Conservation (phyloP, 2,329 filamentous ascomycete genomes). For the Stromatinia cepivora region DNA sequence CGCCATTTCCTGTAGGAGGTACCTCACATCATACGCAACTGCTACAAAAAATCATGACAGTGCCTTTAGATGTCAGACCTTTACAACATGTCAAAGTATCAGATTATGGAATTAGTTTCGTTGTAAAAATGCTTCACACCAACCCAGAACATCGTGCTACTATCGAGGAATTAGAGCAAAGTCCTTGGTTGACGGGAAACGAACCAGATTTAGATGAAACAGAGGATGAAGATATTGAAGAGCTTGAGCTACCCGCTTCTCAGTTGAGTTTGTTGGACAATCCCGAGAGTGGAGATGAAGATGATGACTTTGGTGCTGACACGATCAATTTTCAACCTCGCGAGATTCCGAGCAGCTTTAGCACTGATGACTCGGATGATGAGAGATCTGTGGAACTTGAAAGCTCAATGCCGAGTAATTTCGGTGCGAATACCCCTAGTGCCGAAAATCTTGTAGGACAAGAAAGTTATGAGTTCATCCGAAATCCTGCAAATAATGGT, state of each 20-base stretch:
- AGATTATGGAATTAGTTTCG: slow-evolving; percentile 67
- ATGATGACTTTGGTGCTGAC: slow-evolving; percentile 31
- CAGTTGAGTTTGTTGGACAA: slow-evolving; percentile 36
- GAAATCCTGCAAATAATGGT: slow-evolving; percentile 25
- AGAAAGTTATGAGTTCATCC: slow-evolving; percentile 29
- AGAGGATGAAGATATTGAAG: slow-evolving; percentile 34
- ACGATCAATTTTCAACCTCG: slow-evolving; percentile 33
- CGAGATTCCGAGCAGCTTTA: slow-evolving; percentile 38
- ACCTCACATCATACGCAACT: slow-evolving; percentile 72
- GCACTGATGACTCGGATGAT: slow-evolving; percentile 26
- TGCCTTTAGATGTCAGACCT: slow-evolving; percentile 64
- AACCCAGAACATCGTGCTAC: slow-evolving; percentile 76
- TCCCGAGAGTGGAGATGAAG: slow-evolving; percentile 23
- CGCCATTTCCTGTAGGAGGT: slow-evolving; percentile 80
- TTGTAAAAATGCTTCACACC: slow-evolving; percentile 77
- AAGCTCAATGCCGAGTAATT: slow-evolving; percentile 24
- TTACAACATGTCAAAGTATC: slow-evolving; percentile 62
- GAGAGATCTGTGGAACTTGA: slow-evolving; percentile 23
- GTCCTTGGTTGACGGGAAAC: slow-evolving; percentile 66
- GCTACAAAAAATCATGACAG: slow-evolving; percentile 83
- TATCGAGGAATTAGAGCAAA: slow-evolving; percentile 66
- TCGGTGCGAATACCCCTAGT: slow-evolving; percentile 20
- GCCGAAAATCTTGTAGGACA: slow-evolving; percentile 13
- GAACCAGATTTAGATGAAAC: slow-evolving; percentile 33
- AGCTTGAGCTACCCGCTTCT: slow-evolving; percentile 37